Conservation (phyloP, 176 grass and related monocot species). For the Oryza officinalis region DNA sequence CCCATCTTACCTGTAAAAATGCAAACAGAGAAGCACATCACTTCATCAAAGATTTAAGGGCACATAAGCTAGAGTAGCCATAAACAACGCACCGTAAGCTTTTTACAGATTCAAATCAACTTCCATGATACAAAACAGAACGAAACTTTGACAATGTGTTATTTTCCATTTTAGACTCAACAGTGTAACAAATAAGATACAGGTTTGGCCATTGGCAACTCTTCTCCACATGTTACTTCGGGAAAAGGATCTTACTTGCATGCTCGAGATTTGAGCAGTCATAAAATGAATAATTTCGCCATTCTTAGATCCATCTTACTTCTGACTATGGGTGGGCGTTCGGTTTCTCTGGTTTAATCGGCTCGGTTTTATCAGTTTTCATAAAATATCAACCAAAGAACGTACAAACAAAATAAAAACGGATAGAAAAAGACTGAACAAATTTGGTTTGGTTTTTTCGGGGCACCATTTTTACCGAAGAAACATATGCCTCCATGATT, state of each 20-base stretch:
- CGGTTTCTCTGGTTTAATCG: too few relatives aligned
- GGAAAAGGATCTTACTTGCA: not conserved
- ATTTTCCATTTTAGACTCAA: not conserved
- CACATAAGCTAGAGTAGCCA: not conserved
- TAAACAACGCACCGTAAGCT: not conserved
- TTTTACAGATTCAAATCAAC: conserved; percentile 16
- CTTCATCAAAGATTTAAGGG: not conserved
- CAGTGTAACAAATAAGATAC: not conserved
- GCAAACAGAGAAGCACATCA: conserved; percentile 31
- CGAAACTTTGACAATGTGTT: not conserved
- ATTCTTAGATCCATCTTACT: not conserved
- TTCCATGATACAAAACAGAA: not conserved
- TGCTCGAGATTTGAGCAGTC: not conserved
- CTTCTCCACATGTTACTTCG: not conserved
- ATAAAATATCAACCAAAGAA: too few relatives aligned
- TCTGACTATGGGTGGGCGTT: not conserved
- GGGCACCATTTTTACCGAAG: too few relatives aligned
- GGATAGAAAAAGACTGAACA: too few relatives aligned
- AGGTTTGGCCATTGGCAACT: not conserved
- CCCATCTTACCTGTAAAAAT: conserved; percentile 74
- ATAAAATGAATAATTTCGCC: not conserved
- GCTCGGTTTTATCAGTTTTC: too few relatives aligned
- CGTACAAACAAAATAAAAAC: too few relatives aligned
- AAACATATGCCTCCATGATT: too few relatives aligned
- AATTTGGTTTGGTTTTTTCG: too few relatives aligned